Base-by-base conservation (phyloP, 2,329 filamentous ascomycete species). In the Trichoderma sp. region DNA sequence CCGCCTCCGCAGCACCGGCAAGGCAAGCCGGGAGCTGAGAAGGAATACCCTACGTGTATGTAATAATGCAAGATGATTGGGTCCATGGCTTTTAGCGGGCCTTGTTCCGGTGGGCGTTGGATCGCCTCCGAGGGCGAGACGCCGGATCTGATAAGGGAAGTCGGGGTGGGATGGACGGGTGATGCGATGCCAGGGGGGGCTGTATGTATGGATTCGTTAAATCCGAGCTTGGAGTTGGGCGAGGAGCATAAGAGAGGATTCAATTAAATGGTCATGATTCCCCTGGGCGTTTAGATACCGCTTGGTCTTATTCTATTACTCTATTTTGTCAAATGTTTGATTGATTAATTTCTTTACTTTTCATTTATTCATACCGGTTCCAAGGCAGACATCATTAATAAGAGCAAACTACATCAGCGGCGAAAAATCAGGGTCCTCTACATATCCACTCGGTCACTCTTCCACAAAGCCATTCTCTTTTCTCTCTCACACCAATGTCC, bases 101-200 rank as follows among this genome's bases (percentile, higher is more conserved):
- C 10, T 39, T 3, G 10, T 39, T 14, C 34, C 34, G 34, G 12
- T 39, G 34, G 34, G 19, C n/a, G 17, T 24, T 48, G 45, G 1
- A 55, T 26, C 39, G 30, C 41, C 39, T 55, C 34, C 15, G 15
- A 19, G 52, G 54, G 54, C 34, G 45, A 50, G 21, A 50, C 34
- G 57, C 57, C 57, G 57, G 59, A 62, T 62, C 59, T 62, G 59
- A 62, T 62, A 62, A 62, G 48, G 30, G 48, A 62, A 34, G 44
- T 59, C 9, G 12, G 28, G 28, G 43, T 45, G 24, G 47, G 47
- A 44, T 39, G 56, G n/a, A 19, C 7, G 24, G 19, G 48, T 6
- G 15, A 19, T 12, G 28, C 44, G 24, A 30, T 44, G 15, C 24
- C 34, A 14, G 34, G 34, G 34, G 10, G 10, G 10, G 34, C 7